Conservation (phyloP, 805 yeast genomes). For the Candida michaelii region DNA sequence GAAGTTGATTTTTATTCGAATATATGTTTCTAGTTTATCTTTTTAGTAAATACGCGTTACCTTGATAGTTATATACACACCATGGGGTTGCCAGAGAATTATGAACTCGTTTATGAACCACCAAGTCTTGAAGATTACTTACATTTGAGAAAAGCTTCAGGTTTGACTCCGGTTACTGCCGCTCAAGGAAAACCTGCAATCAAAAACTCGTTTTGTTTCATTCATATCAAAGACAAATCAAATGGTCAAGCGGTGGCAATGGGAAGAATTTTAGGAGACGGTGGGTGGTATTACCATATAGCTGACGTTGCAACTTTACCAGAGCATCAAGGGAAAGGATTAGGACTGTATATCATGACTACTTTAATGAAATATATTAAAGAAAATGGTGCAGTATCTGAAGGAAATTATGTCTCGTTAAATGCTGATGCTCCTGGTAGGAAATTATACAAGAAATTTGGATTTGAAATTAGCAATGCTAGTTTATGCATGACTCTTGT, state of each 20-base stretch:
- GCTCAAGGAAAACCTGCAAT: constrained; percentile 4
- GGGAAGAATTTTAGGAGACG: constrained; percentile 12
- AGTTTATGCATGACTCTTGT: neutral
- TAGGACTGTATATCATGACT: constrained; percentile 5
- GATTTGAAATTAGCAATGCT: neutral
- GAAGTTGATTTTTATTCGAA: neutral
- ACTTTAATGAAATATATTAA: constrained; percentile 5
- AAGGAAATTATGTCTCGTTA: constrained; percentile 3
- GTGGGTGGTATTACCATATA: constrained; percentile 12
- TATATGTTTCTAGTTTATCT: too few species aligned
- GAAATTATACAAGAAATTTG: constrained; percentile 8
- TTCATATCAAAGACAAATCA: constrained; percentile 2
- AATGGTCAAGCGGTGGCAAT: constrained; percentile 7
- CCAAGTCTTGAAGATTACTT: constrained; percentile 6
- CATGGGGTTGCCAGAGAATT: neutral
- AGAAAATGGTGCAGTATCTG: neutral
- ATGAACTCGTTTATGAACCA: neutral
- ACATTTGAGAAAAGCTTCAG: constrained; percentile 5
- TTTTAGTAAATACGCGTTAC: too few species aligned
- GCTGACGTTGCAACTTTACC: constrained; percentile 11
- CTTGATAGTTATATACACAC: too few species aligned
- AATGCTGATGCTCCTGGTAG: constrained; percentile 11
- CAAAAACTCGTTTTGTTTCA: constrained; percentile 1
- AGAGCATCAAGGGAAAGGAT: constrained; percentile 9
- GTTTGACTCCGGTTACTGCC: constrained; percentile 4